Base-by-base conservation (phyloP, 2,329 filamentous ascomycete genomes). In the Penicillium sp. region DNA sequence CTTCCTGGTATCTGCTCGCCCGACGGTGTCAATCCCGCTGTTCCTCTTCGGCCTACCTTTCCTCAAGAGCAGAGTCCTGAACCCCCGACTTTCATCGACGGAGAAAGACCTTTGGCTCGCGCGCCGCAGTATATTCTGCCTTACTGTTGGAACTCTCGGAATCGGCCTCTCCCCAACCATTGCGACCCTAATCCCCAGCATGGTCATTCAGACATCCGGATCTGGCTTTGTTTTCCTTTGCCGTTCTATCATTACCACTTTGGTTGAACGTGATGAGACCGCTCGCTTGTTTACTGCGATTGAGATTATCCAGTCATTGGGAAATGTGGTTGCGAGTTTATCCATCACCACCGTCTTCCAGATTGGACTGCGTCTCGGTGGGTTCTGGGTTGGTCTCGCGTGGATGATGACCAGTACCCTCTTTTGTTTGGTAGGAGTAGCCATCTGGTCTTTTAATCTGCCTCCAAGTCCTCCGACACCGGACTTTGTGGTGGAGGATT, bases 271-370 rank as follows among this genome's bases (percentile, higher is more conserved):
- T 0, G 75, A 81, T 40, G 73, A 82, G 53, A 77, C 80, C 4
- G 80, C 79, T 6, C 74, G 79, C 12, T 64, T 82, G 15, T 82
- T 81, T 64, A 80, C 79, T 5, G 74, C 81, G 1, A 76, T 82
- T 56, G 78, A 79, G 31, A 77, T 82, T 21, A 68, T 81, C 4
- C 78, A 82, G 59, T 75, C 76, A 17, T 64, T 81, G 10, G 80
- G 81, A 7, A 73, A 75, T 25, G 75, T 82, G 58, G 64, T 81
- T 33, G 79, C 79, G 4, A 80, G 79, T 25, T 73, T 81, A 4
- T 63, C 78, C 5, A 73, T 82, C 41, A 80, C 79, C 2, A 68
- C 71, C 9, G 67, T 80, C 15, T 82, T 82, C 58, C 74, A 79
- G 33, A 67, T 77, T 56, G 81, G 80, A 0, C 71, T 82, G 56